These are phyloP conservation scores for Didymella segeticola DNA, from an alignment of 2,329 filamentous ascomycete genomes.

Conservation along the genomic window DNA sequence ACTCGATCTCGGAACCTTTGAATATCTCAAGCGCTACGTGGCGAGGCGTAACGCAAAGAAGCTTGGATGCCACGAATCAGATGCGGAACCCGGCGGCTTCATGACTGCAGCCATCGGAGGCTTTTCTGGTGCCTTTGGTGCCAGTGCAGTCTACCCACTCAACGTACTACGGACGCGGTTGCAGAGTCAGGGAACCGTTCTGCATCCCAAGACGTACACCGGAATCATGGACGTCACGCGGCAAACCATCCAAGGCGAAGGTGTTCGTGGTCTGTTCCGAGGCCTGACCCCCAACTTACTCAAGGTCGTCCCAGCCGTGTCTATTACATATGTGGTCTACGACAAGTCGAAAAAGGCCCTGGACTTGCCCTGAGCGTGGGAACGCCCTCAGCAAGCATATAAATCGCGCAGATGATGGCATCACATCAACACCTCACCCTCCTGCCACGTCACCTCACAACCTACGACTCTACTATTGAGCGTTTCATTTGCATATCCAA, in stretches of 20 bases:
- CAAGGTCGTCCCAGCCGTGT: conserved; percentile 94
- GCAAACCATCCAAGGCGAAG: conserved; percentile 84
- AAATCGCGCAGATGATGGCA: background rate
- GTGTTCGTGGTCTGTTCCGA: conserved; percentile 86
- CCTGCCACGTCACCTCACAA: background rate
- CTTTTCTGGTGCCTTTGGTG: conserved; percentile 88
- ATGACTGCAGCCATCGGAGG: conserved; percentile 88
- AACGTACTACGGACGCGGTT: conserved; percentile 91
- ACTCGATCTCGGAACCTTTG: conserved; percentile 95
- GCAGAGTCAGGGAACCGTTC: conserved; percentile 92
- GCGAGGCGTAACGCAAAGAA: conserved; percentile 72
- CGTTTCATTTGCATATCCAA: conserved; percentile 37
- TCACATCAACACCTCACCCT: background rate
- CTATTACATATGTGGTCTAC: conserved; percentile 66
- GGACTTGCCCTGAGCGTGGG: conserved; percentile 37
- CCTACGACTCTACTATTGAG: conserved; percentile 6
- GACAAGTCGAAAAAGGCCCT: conserved; percentile 50
- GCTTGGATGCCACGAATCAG: conserved; percentile 79
- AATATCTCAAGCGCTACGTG: conserved; percentile 82
- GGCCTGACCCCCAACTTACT: conserved; percentile 93
- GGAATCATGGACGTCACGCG: conserved; percentile 88
- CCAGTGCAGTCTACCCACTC: conserved; percentile 91
- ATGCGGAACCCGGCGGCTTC: conserved; percentile 77
- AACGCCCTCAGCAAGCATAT: background rate
- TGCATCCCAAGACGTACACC: conserved; percentile 88